phyloP scores from a whole-genome alignment of 2,329 filamentous ascomycete genomes.

The Aspergillus candidus region DNA sequence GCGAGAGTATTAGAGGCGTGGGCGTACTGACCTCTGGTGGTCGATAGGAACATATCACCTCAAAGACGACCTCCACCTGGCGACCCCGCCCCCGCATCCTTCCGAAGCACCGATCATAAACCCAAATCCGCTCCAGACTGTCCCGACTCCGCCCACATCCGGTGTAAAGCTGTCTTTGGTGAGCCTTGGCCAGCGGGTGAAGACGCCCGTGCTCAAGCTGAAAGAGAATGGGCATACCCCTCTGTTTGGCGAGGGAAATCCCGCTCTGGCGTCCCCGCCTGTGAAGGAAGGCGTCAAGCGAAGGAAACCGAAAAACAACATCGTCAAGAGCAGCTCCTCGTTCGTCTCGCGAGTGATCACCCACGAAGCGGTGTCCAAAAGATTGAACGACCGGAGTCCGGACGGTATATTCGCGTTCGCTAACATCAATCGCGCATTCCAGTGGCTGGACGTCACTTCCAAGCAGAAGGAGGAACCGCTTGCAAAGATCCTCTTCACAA shows the following conservation, averaged over 20 bases:
- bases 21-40: constrained; percentile 18
- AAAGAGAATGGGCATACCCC: constrained; percentile 46
- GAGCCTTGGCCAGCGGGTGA: constrained; percentile 58
- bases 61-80: constrained; percentile 84
- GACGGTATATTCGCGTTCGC: constrained; percentile 87
- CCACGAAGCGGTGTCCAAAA: constrained; percentile 73
- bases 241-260: constrained; percentile 81
- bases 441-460: constrained; percentile 89
- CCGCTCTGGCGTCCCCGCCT: constrained; percentile 57
- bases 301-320: constrained; percentile 95
- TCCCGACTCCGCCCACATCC: constrained; percentile 70
- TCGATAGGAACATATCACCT: constrained; percentile 77
- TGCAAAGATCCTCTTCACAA: constrained; percentile 94
- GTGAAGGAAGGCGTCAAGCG: constrained; percentile 66
- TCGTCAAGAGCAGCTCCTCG: constrained; percentile 96
- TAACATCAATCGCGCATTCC: constrained; percentile 90
- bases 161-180: constrained; percentile 81
- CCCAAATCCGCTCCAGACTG: constrained; percentile 84
- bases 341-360: constrained; percentile 96
- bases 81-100: constrained; percentile 90
- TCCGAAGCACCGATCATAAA: constrained; percentile 84
- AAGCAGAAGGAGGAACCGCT: constrained; percentile 69
- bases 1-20: background rate
- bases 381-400: constrained; percentile 67
- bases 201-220: constrained; percentile 42